These are phyloP conservation scores for Colletotrichum lini DNA, from an alignment of 2,329 filamentous ascomycete genomes.

Conservation along the genomic window DNA sequence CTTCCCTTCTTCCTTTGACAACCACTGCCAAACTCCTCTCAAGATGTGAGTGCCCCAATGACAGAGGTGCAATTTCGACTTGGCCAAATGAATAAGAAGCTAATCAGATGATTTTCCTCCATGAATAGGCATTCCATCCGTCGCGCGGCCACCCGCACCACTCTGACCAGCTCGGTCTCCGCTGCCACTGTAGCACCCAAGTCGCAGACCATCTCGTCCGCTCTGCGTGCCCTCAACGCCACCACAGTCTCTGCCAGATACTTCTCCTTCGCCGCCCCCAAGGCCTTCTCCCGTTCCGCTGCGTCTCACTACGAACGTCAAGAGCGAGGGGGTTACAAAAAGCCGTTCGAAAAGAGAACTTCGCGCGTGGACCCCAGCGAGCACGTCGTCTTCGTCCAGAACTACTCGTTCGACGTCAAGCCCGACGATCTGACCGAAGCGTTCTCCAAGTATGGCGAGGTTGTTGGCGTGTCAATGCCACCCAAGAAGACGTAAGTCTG, in stretches of 20 bases:
- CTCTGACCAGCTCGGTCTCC: constrained; percentile 30
- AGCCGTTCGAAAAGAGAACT: not conserved
- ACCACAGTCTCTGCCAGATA: constrained; percentile 1
- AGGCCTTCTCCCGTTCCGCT: constrained; percentile 32
- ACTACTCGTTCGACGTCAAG: constrained; percentile 78
- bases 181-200: constrained; percentile 28
- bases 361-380: constrained; percentile 1
- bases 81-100: not conserved
- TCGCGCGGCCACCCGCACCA: constrained; percentile 38
- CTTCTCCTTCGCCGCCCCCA: constrained; percentile 28
- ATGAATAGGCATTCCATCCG: constrained; percentile 39
- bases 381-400: constrained; percentile 72
- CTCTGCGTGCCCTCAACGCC: constrained; percentile 28
- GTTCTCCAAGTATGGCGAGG: constrained; percentile 63
- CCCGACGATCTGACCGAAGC: constrained; percentile 71
- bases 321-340: constrained; percentile 46
- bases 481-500: constrained; percentile 21
- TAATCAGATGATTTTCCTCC: constrained; percentile 1
- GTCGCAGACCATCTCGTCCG: constrained; percentile 32
- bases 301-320: constrained; percentile 16
- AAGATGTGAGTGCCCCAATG: constrained; percentile 17
- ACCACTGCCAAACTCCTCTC: not conserved
- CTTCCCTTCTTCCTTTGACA: not conserved
- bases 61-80: not conserved
- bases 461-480: constrained; percentile 39